These are phyloP conservation scores for Cardiosporidium cionae DNA, from an alignment of 169 alveolate genomes.

Conservation along the genomic window DNA sequence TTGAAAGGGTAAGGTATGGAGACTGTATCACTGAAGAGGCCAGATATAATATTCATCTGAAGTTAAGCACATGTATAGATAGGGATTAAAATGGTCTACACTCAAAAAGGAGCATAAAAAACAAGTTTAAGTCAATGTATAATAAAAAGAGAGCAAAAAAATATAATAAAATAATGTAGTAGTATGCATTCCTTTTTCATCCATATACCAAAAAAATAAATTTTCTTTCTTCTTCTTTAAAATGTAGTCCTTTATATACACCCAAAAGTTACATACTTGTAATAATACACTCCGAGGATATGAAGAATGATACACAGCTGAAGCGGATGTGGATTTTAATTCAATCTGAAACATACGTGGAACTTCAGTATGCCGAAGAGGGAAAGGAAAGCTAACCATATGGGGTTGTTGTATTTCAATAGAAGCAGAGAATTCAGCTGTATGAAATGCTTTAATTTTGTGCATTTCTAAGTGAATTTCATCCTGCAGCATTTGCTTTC, in stretches of 20 bases:
- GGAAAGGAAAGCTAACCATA: conserved; percentile 30
- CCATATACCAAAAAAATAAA: no score
- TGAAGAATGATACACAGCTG: conserved; percentile 21
- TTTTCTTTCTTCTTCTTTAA: no score
- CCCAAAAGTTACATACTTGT: no score
- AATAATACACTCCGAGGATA: no score
- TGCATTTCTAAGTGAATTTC: conserved; percentile 14
- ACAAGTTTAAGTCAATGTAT: no score
- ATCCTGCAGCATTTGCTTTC: conserved; percentile 8
- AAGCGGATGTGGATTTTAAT: conserved; percentile 23
- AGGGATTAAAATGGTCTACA: no score
- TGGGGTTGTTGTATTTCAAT: neutral
- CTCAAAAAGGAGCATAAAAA: no score
- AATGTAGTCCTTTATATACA: no score
- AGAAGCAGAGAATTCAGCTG: conserved; percentile 10
- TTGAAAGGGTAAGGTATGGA: conserved; percentile 63
- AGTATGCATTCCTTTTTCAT: no score
- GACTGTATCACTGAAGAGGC: conserved; percentile 57
- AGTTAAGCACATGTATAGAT: no score
- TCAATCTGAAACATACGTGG: conserved; percentile 57
- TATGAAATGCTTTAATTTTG: conserved; percentile 26
- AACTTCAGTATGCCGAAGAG: conserved; percentile 54
- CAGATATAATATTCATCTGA: conserved; percentile 60
- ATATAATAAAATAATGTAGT: no score
- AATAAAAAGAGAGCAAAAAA: no score